These are phyloP conservation scores for Salix brachista DNA, from an alignment of 345 rosid genomes.

Conservation along the genomic window DNA sequence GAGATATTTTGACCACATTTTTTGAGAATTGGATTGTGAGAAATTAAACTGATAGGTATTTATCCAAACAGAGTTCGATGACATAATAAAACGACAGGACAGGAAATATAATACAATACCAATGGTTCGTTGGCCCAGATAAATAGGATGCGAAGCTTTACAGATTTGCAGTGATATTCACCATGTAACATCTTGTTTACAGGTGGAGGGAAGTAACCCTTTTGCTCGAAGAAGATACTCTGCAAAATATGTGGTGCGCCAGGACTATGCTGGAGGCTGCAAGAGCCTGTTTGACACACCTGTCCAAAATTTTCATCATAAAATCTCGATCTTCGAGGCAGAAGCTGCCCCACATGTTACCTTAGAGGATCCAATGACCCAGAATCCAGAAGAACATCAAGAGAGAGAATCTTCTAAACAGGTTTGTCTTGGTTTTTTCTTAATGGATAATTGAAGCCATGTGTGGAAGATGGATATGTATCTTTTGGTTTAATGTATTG, in stretches of 20 bases:
- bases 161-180: not conserved
- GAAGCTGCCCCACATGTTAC: slow-evolving; percentile 22
- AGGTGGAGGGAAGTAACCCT: slow-evolving; percentile 40
- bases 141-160: not conserved
- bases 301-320: slow-evolving; percentile 21
- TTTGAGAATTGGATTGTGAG: not conserved
- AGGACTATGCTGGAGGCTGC: slow-evolving; percentile 41
- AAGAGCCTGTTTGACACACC: slow-evolving; percentile 40
- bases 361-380: slow-evolving; percentile 24
- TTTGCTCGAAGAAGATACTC: slow-evolving; percentile 51
- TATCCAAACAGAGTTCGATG: not conserved
- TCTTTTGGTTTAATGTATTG: no score
- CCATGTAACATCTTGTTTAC: slow-evolving; percentile 6
- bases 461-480: no score
- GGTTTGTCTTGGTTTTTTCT: slow-evolving; percentile 28
- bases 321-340: slow-evolving; percentile 17
- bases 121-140: not conserved
- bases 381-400: slow-evolving; percentile 14
- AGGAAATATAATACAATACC: not conserved
- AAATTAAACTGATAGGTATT: not conserved
- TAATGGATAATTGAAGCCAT: no score
- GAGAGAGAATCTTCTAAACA: slow-evolving; percentile 21
- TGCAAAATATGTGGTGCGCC: slow-evolving; percentile 45
- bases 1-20: not conserved
- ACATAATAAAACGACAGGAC: not conserved